These are phyloP conservation scores for Diospyros lotus DNA, from an alignment of 148 eudicot species.

Conservation along the genomic window DNA sequence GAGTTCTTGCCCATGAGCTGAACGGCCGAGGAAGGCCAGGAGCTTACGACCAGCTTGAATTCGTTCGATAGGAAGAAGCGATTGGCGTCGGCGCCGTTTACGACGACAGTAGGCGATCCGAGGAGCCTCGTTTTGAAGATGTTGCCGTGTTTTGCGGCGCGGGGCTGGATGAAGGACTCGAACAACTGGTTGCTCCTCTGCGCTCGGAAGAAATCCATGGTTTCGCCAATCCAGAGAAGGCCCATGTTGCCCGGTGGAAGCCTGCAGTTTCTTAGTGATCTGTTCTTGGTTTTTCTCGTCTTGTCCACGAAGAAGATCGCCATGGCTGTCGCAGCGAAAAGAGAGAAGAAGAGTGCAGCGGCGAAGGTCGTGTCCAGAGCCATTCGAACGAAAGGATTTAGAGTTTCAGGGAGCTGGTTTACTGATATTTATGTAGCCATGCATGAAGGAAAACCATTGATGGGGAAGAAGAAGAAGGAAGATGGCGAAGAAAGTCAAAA, in stretches of 20 bases:
- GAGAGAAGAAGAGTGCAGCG: background rate
- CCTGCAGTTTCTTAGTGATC: constrained; percentile 19
- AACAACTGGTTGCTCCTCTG: constrained; percentile 50
- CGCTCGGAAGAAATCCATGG: constrained; percentile 56
- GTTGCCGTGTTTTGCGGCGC: constrained; percentile 42
- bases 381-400: constrained; percentile 11
- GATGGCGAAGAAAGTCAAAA: no score
- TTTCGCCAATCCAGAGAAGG: constrained; percentile 73
- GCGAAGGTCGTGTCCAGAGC: constrained; percentile 17
- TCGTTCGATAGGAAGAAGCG: constrained; percentile 69
- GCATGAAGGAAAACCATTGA: constrained; percentile 8
- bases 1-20: constrained; percentile 70
- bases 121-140: constrained; percentile 73
- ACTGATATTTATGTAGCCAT: constrained; percentile 3
- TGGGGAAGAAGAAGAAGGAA: background rate
- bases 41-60: constrained; percentile 79
- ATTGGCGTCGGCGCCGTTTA: constrained; percentile 59
- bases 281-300: background rate
- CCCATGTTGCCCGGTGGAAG: constrained; percentile 69
- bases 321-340: constrained; percentile 4
- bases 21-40: constrained; percentile 77
- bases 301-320: constrained; percentile 8
- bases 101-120: constrained; percentile 66
- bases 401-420: background rate
- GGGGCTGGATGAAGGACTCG: constrained; percentile 59